phyloP scores from a whole-genome alignment of 768 basidiomycete species.

The Kockovaella imperatae region DNA sequence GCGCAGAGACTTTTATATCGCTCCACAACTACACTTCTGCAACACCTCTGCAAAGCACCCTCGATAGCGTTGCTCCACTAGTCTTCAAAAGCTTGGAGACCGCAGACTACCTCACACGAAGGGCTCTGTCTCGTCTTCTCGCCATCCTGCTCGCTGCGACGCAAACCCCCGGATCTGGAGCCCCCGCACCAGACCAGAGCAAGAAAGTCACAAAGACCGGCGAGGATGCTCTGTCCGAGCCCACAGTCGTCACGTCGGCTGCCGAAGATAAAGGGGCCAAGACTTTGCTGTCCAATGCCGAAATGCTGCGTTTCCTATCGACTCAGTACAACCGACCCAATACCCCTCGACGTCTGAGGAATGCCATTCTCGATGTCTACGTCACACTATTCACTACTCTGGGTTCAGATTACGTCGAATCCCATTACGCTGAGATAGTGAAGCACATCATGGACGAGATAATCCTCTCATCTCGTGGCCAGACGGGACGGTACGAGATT shows the following conservation, averaged over 20 bases:
- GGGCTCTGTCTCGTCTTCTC: slow-evolving; percentile 66
- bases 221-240: slow-evolving; percentile 53
- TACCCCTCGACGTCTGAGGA: slow-evolving; percentile 61
- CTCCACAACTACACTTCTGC: slow-evolving; percentile 56
- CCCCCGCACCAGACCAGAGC: slow-evolving; percentile 48
- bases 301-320: slow-evolving; percentile 79
- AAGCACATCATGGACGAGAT: slow-evolving; percentile 72
- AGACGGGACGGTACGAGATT: slow-evolving; percentile 61
- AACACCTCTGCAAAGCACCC: slow-evolving; percentile 58
- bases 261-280: slow-evolving; percentile 54
- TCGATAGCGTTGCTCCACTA: slow-evolving; percentile 64
- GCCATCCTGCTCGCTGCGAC: slow-evolving; percentile 78
- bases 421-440: slow-evolving; percentile 70
- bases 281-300: slow-evolving; percentile 61
- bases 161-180: slow-evolving; percentile 58
- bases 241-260: slow-evolving; percentile 49
- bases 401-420: slow-evolving; percentile 69
- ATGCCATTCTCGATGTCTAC: slow-evolving; percentile 86
- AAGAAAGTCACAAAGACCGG: slow-evolving; percentile 53
- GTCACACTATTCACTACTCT: slow-evolving; percentile 65
- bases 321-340: slow-evolving; percentile 68
- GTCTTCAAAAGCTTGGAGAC: slow-evolving; percentile 69
- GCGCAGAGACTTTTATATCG: slow-evolving; percentile 58
- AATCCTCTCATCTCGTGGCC: slow-evolving; percentile 53
- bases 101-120: slow-evolving; percentile 75